These are phyloP conservation scores for Aureobasidium namibiae DNA, from an alignment of 2,329 filamentous ascomycete species.

Conservation along the genomic window DNA sequence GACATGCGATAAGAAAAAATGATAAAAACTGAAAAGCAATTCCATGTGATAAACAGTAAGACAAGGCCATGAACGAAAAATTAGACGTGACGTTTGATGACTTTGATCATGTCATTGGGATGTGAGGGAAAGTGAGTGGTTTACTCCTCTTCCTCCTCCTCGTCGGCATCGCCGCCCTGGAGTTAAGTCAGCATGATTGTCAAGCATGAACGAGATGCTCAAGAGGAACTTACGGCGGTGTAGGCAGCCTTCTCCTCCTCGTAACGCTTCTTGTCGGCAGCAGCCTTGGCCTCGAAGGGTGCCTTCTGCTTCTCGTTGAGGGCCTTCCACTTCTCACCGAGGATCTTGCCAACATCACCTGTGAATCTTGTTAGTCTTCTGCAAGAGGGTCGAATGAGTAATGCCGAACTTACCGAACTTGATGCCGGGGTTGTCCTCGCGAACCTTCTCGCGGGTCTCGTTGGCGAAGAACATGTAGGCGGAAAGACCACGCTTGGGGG, in stretches of 20 bases:
- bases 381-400: neutral
- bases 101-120: neutral
- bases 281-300: slow-evolving; percentile 95
- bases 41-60: slow-evolving; percentile 11
- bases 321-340: slow-evolving; percentile 98
- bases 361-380: slow-evolving; percentile 15
- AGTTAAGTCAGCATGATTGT: slow-evolving; percentile 2
- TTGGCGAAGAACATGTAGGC: slow-evolving; percentile 99
- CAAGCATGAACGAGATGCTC: neutral
- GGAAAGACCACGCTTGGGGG: slow-evolving; percentile 97
- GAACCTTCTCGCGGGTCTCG: slow-evolving; percentile 95
- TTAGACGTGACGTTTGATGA: slow-evolving; percentile 10
- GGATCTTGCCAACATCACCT: slow-evolving; percentile 95
- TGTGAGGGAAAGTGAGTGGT: neutral
- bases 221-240: slow-evolving; percentile 54
- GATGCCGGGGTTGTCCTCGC: slow-evolving; percentile 96
- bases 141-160: slow-evolving; percentile 31
- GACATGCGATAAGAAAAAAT: slow-evolving; percentile 8
- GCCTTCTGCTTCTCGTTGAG: slow-evolving; percentile 85
- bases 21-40: slow-evolving; percentile 6
- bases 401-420: slow-evolving; percentile 59
- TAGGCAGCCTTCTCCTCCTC: slow-evolving; percentile 96
- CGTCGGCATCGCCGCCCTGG: slow-evolving; percentile 25
- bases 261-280: slow-evolving; percentile 96
- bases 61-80: slow-evolving; percentile 11